Base-by-base conservation (phyloP, 208 protist species). In the Kentomonas sorsogonicus region DNA sequence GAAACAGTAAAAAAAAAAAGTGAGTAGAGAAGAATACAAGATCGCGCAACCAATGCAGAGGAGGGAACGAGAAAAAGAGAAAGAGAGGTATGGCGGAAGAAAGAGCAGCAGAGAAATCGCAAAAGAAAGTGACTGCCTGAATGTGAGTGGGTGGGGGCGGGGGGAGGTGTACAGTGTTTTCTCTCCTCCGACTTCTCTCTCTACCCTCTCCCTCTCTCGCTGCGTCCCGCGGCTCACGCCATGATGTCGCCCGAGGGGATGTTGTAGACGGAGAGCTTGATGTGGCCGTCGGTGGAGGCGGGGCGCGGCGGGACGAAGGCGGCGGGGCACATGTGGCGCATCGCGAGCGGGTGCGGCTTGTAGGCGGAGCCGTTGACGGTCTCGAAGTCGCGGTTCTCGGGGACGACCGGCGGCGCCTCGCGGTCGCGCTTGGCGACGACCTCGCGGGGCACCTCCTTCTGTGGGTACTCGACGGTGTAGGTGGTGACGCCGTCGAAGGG, bases 401-500 rank as follows among this genome's bases (percentile, higher is more conserved):
- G 83, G 39, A 89, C 44, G 22, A 40, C 22, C 39, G 67, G 60
- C 27, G 59, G 41, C 25, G 18, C 23, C 31, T 54, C 36, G 15
- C 23, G 41, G 55, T 69, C 64, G 55, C 58, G 71, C 43, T 54
- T 31, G 53, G 58, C 50, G 58, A 41, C 58, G 72, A 48, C 74
- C 18, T 40, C 60, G 45, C 75, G 51, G 18, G 85, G 74, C 43
- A 77, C 79, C 53, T 94, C 73, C 81, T 94, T 94, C 48, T 79
- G 60, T 30, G 79, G 87, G 69, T 89, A 94, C 45, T 94, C 87
- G 6, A 75, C 87, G 6, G 82, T 94, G 77, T 94, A 94, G 54
- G 56, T 94, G 38, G 83, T 86, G 58, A 91, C 75, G 55, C 74
- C 87, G 65, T 94, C 83, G 61, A 94, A 94, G 16, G 87, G 87